Base-by-base conservation (phyloP, 2,329 filamentous ascomycete genomes). In the Cytospora paraplurivora region DNA sequence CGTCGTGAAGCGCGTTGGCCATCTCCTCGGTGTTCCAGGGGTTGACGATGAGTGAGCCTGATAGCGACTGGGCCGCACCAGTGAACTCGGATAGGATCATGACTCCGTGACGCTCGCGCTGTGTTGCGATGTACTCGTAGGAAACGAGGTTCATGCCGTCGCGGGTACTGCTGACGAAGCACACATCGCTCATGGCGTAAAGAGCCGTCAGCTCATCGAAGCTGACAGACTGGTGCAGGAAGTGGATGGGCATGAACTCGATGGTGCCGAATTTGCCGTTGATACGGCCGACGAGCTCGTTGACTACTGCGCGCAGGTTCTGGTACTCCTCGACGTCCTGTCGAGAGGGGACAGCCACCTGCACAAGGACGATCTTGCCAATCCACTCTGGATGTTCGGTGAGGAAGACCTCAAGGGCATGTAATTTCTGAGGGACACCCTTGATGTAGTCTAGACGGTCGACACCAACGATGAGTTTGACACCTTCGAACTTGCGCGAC, bases 91-190 rank as follows among this genome's bases (percentile, higher is more conserved):
- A 97, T 37, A 99, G 85, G 62, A 99, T 93, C 86, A 99, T 89
- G 66, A 92, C 90, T 64, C 95, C 95, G 73, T 98, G 92, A 58
- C 92, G 89, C 73, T 96, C 88, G 70, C 91, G 86, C 74, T 99
- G 94, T 3, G 91, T 92, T 32, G 94, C 94, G 69, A 99, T 97
- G 79, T 98, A 99, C 77, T 99, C 94, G 78, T 97, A 98, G 0
- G 93, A 96, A 37, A 98, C 95, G 35, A 99, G 83, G 76, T 99
- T 99, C 95, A 99, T 99, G 72, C 95, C 95, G 74, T 99, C 95
- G 56, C 95, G 90, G n/a, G 92, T 98, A 3, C 91, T 97, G 10
- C 91, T 96, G 44, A 96, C 94, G 15, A 98, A 85, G 74, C 93
- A 97, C 52, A 92, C 91, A 73, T 97, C 95, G 4, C 92, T 95